Conservation (phyloP, 2,329 filamentous ascomycete species). For the Fonsecaea monophora region DNA sequence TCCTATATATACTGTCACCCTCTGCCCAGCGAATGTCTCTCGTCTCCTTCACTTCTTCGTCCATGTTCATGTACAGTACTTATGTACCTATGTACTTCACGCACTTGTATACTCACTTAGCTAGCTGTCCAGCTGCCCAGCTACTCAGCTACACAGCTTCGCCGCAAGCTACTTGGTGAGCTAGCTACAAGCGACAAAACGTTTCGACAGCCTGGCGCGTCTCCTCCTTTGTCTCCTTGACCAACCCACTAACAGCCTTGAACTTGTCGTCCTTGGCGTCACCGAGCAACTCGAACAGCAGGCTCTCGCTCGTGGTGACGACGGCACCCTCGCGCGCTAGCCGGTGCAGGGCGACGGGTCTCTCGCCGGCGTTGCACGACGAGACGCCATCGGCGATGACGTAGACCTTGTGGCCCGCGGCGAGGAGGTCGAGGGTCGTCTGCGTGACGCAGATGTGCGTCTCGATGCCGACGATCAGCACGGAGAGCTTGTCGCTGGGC, state of each 20-base stretch:
- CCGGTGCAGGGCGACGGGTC: constrained; percentile 77
- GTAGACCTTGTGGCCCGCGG: constrained; percentile 79
- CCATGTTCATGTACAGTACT: no score
- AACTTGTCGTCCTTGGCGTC: constrained; percentile 77
- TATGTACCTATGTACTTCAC: no score
- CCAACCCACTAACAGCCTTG: constrained; percentile 72
- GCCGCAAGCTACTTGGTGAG: no score
- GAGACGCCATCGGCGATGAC: constrained; percentile 88
- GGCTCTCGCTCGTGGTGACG: constrained; percentile 87
- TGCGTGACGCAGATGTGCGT: constrained; percentile 94
- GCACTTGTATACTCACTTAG: no score
- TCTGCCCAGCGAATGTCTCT: no score
- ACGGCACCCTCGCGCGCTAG: constrained; percentile 76
- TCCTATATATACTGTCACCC: no score
- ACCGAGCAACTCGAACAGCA: constrained; percentile 86
- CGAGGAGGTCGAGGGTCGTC: constrained; percentile 81
- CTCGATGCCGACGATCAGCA: constrained; percentile 89
- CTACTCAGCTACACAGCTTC: no score
- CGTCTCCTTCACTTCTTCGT: no score
- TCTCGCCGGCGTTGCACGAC: constrained; percentile 82
- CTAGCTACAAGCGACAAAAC: constrained; percentile 48
- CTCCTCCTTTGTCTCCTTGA: constrained; percentile 76
- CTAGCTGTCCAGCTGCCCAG: no score
- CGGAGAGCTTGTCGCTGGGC: constrained; percentile 55
- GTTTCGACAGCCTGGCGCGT: constrained; percentile 73